Base-by-base conservation (phyloP, 129 eudicot species). In the Flaveria sonorensis region DNA sequence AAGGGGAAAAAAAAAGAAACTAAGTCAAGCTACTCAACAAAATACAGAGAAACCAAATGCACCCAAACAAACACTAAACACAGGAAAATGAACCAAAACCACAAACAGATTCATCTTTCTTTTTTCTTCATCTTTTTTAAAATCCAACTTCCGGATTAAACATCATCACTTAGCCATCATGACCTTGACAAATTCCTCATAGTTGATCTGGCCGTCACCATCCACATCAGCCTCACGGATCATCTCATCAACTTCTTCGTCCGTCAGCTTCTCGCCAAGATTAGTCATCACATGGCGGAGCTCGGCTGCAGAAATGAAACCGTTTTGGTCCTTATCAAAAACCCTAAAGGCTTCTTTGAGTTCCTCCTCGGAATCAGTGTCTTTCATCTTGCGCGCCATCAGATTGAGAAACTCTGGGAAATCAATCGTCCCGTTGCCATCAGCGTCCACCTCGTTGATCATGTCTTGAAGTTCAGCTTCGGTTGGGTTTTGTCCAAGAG, bases 161-260 rank as follows among this genome's bases (percentile, higher is more conserved):
- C 76, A 45, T 80, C 77, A 88, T 89, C 89, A 89, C 92, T 89
- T 89, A 76, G 96, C 96, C 96, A 89, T 89, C 96, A 89, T 89
- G 74, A 89, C 92, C 81, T 89, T 89, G 85, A 89, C 96, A 42
- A 89, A 89, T 77, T 89, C 96, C 82, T 89, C 96, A 45, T 89
- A 89, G 87, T 89, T 90, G 90, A 90, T 90, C 87, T 90, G 96
- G 68, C 92, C 92, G 46, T 90, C 96, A 71, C 92, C 92, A 15
- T 90, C 96, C 63, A 87, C 90, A 72, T 90, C 96, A 78, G 92
- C 96, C 57, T 90, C 96, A 70, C 96, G 89, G 40, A 89, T 87
- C 96, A 89, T 89, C 82, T 89, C 92, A 36, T 85, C 89, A n/a
- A 89, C 96, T 74, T 89, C 92, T 77, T 89, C 96, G 40, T 89